Evolutionary conservation across 768 basidiomycete genomes (phyloP).

Genomic region (Boletus huronensis): DNA sequence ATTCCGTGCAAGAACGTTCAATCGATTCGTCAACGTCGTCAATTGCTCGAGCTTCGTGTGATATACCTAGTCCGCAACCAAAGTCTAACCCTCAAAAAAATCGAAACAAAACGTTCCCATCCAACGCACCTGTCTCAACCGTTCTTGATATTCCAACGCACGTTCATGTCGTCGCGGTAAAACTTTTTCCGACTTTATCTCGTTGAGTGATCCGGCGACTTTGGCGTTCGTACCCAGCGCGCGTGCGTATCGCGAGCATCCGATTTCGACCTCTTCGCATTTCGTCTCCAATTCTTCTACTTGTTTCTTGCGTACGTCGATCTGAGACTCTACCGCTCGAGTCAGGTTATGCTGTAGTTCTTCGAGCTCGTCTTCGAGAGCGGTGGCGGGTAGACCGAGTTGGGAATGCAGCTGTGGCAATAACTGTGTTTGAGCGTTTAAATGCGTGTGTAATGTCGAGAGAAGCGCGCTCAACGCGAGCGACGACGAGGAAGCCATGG

Average conservation of each 20-base stretch:
- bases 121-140: constrained; percentile 64
- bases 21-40: constrained; percentile 62
- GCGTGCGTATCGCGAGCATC: constrained; percentile 62
- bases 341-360: constrained; percentile 72
- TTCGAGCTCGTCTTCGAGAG: constrained; percentile 77
- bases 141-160: constrained; percentile 70
- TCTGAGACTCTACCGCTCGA: constrained; percentile 70
- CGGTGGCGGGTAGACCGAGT: constrained; percentile 75
- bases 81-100: not conserved
- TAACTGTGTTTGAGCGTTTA: constrained; percentile 78
- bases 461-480: constrained; percentile 60
- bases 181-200: constrained; percentile 67
- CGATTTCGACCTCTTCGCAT: constrained; percentile 58
- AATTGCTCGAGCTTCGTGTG: constrained; percentile 77
- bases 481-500: constrained; percentile 32
- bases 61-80: constrained; percentile 47
- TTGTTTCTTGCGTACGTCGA: constrained; percentile 65
- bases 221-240: constrained; percentile 73
- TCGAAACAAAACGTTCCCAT: too few relatives aligned
- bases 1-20: constrained; percentile 55
- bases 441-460: constrained; percentile 71
- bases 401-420: constrained; percentile 80
- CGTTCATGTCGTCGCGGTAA: constrained; percentile 70
- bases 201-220: constrained; percentile 58
- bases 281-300: constrained; percentile 71